Percentiles rank a stretch among this genome's conserved stretches.
Conservation (phyloP, 768 basidiomycete species). For the Ramaria sp. region DNA sequence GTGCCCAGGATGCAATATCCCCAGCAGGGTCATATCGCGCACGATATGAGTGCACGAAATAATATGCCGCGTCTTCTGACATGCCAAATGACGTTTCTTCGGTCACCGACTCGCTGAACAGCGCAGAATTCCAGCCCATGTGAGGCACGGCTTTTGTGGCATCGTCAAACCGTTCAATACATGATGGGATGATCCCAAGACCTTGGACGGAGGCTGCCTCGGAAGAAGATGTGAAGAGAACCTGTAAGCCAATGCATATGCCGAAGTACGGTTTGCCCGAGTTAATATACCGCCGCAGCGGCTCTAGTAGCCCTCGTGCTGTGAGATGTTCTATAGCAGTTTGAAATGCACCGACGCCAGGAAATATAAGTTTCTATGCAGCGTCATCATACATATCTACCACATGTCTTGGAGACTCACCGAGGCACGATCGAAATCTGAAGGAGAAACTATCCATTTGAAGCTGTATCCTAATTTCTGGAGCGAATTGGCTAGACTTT, state of each 20-base stretch:
- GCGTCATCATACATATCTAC: constrained; percentile 11
- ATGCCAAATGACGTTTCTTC: constrained; percentile 2
- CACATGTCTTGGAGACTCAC: constrained; percentile 42
- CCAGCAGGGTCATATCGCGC: constrained; percentile 54
- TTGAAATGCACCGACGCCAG: constrained; percentile 91
- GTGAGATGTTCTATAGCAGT: constrained; percentile 73
- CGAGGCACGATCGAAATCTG: constrained; percentile 80
- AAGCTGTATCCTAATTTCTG: constrained; percentile 75
- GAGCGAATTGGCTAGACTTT: constrained; percentile 88
- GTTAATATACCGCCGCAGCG: constrained; percentile 68
- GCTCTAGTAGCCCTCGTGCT: constrained; percentile 64
- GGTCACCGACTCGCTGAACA: constrained; percentile 33
- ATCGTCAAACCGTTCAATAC: constrained; percentile 65
- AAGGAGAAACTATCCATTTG: constrained; percentile 73
- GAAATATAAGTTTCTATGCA: constrained; percentile 82
- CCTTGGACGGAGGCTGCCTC: constrained; percentile 63
- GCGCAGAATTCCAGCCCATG: constrained; percentile 85
- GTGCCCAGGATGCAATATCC: constrained; percentile 61
- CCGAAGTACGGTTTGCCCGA: constrained; percentile 93
- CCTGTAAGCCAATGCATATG: constrained; percentile 98
- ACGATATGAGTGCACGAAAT: constrained; percentile 95
- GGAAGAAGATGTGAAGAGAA: constrained; percentile 79
- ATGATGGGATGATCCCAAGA: constrained; percentile 74
- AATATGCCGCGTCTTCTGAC: constrained; percentile 50
- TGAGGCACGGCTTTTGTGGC: constrained; percentile 85